A percentile compares a stretch with the other conserved stretches of the same genome.
These are phyloP conservation scores for Colletotrichum chlorophyti DNA, from an alignment of 2,329 filamentous ascomycete genomes.

Conservation along the genomic window DNA sequence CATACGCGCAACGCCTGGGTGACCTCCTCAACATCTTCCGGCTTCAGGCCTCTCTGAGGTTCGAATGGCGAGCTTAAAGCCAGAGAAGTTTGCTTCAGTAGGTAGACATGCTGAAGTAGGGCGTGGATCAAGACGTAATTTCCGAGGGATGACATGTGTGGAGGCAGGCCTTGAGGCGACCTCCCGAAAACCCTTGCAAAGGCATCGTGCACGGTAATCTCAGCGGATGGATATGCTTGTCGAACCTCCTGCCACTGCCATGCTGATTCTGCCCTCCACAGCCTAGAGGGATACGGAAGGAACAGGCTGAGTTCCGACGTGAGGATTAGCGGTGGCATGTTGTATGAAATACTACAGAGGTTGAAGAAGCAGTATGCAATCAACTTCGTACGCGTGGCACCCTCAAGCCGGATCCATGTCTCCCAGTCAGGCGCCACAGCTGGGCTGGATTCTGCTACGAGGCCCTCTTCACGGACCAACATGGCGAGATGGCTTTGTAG, in stretches of 20 bases:
- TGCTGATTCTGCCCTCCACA: slow-evolving; percentile 63
- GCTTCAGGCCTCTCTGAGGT: slow-evolving; percentile 55
- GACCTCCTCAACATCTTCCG: slow-evolving; percentile 64
- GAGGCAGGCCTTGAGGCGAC: slow-evolving; percentile 52
- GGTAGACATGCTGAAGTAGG: slow-evolving; percentile 74
- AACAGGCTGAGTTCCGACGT: slow-evolving; percentile 64
- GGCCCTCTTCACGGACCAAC: slow-evolving; percentile 64
- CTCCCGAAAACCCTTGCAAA: slow-evolving; percentile 62
- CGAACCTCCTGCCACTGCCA: slow-evolving; percentile 68
- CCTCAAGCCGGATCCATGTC: slow-evolving; percentile 64
- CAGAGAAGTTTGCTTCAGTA: slow-evolving; percentile 69
- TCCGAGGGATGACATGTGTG: slow-evolving; percentile 64
- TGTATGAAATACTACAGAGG: slow-evolving; percentile 67
- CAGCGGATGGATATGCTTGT: slow-evolving; percentile 55
- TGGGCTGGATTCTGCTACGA: slow-evolving; percentile 55
- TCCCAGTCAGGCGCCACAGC: slow-evolving; percentile 60
- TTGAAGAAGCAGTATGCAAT: slow-evolving; percentile 70
- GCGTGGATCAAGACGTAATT: slow-evolving; percentile 78
- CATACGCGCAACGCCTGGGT: slow-evolving; percentile 62
- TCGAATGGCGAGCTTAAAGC: slow-evolving; percentile 56
- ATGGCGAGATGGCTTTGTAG: slow-evolving; percentile 65
- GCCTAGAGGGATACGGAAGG: slow-evolving; percentile 59
- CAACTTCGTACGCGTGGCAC: slow-evolving; percentile 63
- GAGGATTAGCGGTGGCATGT: slow-evolving; percentile 63
- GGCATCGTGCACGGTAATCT: slow-evolving; percentile 63